phyloP scores from a whole-genome alignment of 306 rosid genomes.

The Cucumis melo region DNA sequence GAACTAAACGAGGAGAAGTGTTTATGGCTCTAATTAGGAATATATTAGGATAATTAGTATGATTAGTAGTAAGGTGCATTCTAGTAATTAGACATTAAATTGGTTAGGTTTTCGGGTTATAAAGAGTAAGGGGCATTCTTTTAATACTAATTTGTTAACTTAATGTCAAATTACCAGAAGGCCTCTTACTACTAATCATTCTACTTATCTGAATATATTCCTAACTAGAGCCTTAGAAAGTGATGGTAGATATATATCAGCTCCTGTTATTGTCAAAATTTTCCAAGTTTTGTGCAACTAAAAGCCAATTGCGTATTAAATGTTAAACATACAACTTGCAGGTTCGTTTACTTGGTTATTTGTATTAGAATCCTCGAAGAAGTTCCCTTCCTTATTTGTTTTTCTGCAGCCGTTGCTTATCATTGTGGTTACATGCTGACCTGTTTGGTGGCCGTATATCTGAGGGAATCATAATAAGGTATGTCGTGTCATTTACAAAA shows the following conservation, averaged over 20 bases:
- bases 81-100: too few species aligned
- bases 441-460: background rate
- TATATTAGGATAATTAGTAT: too few species aligned
- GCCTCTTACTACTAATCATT: too few species aligned
- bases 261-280: background rate
- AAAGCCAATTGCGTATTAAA: background rate
- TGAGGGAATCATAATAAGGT: background rate
- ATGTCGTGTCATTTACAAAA: background rate
- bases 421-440: background rate
- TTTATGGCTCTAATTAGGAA: too few species aligned
- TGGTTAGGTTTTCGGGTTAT: too few species aligned
- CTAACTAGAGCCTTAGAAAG: background rate
- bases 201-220: too few species aligned
- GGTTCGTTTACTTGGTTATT: background rate
- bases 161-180: too few species aligned
- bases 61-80: too few species aligned
- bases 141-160: too few species aligned
- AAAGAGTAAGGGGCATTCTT: too few species aligned
- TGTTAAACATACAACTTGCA: background rate
- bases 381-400: background rate
- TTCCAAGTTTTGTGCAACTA: background rate
- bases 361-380: background rate
- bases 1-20: background rate
- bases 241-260: background rate
- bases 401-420: background rate